Base-by-base conservation (phyloP, 2,329 filamentous ascomycete genomes). In the Cytospora chrysosperma region DNA sequence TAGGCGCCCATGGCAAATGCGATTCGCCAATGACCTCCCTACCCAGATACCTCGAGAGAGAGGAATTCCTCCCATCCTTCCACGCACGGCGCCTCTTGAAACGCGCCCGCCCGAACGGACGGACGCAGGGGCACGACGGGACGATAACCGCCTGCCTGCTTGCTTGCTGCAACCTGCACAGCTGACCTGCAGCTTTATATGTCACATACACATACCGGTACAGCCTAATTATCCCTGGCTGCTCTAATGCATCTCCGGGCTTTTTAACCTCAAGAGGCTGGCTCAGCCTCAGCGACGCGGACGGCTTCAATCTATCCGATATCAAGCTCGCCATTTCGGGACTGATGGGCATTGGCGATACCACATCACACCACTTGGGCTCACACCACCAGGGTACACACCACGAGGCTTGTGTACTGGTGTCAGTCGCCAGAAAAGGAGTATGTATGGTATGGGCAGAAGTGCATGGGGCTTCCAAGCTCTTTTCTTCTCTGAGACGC, bases 121-220 rank as follows among this genome's bases (percentile, higher is more conserved):
- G 47, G 13, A 37, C 13, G 28, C 30, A n/a, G 56, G 47, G 13
- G 52, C 37, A 50, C 49, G 37, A 34, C 30, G 50, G 26, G 40
- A 19, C 24, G n/a, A 21, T 60, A 54, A 54, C 58, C 50, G 58
- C 57, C 43, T 50, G 57, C 34, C n/a, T 24, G 30, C 30, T 34
- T 34, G 30, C 32, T 34, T 15, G 26, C 47, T 37, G 24, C 30
- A 53, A 51, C 24, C 51, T 55, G 58, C 58, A 61, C 58, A n/a
- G 21, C 26, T 61, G 27, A 61, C 51, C 28, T 61, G 58, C 58
- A 61, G 58, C 37, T 60, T n/a, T 51, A 26, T 34, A 30, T n/a
- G 40, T 13, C 24, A 50, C 24, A 28, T 32, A 51, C 49, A 59
- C 24, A 40, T 47, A 54, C 7, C 8, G n/a, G 21, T 21, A 21